These are phyloP conservation scores for Deinandra increscens DNA, from an alignment of 129 eudicot genomes.

Conservation along the genomic window DNA sequence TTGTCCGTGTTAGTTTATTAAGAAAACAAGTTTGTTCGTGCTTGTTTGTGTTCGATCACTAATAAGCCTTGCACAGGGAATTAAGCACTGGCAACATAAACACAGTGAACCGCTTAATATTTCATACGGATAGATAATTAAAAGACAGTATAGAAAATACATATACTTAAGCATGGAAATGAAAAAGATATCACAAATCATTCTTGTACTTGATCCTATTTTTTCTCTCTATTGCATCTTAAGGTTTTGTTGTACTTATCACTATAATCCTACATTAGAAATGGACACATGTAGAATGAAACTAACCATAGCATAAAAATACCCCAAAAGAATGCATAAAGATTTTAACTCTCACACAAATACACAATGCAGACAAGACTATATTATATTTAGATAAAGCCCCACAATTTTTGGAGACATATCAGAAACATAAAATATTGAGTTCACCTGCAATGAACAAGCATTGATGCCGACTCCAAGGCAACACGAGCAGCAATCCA, in stretches of 20 bases:
- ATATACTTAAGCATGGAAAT: not conserved
- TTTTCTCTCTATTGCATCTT: conserved; percentile 1
- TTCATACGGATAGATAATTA: not conserved
- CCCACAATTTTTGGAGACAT: not conserved
- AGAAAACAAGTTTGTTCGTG: not conserved
- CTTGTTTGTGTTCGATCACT: not conserved
- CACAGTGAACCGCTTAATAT: not conserved
- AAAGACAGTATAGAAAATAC: not conserved
- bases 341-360: not conserved
- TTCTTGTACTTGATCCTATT: not conserved
- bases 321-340: not conserved
- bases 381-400: not conserved
- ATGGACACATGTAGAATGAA: not conserved
- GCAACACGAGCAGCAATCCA: conserved; percentile 99
- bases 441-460: conserved; percentile 95
- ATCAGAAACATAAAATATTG: not conserved
- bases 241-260: not conserved
- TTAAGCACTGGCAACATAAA: conserved; percentile 11
- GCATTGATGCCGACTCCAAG: conserved; percentile 89
- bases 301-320: not conserved
- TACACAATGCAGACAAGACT: not conserved
- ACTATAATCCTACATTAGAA: conserved; percentile 6
- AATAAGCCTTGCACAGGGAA: not conserved
- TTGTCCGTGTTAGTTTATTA: not conserved
- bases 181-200: not conserved